These are phyloP conservation scores for Ustilago bromivora DNA, from an alignment of 1,284 basidiomycete species.

Conservation along the genomic window DNA sequence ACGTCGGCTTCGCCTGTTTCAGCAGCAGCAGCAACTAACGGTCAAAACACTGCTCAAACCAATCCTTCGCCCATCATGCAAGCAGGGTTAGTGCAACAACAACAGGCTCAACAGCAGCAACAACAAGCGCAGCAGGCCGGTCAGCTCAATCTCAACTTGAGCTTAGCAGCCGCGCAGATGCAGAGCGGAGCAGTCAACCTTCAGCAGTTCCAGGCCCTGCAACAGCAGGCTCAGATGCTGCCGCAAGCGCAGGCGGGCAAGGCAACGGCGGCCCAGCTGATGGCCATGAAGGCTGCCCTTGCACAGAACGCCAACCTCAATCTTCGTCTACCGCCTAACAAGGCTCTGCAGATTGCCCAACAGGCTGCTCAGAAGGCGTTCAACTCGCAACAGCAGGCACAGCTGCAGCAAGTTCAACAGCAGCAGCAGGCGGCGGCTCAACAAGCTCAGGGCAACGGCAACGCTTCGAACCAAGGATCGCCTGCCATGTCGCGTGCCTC, in stretches of 20 bases:
- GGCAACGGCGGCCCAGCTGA: conserved; percentile 48
- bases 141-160: conserved; percentile 41
- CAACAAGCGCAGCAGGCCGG: conserved; percentile 28
- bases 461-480: conserved; percentile 47
- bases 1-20: conserved; percentile 47
- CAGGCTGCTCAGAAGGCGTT: conserved; percentile 52
- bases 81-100: conserved; percentile 45
- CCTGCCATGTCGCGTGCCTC: conserved; percentile 53
- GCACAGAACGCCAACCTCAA: conserved; percentile 55
- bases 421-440: conserved; percentile 29
- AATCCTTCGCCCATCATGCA: conserved; percentile 50
- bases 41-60: conserved; percentile 43
- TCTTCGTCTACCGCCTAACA: conserved; percentile 54
- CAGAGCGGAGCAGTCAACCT: conserved; percentile 37
- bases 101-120: conserved; percentile 19
- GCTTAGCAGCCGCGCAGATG: conserved; percentile 44
- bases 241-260: conserved; percentile 41
- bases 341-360: conserved; percentile 55
- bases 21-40: conserved; percentile 39
- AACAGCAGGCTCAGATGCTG: conserved; percentile 50
- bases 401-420: conserved; percentile 13
- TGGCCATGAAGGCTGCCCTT: conserved; percentile 60
- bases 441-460: conserved; percentile 24
- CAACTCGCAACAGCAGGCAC: conserved; percentile 33
- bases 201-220: conserved; percentile 43